Percentiles rank a stretch among this genome's conserved stretches.
phyloP scores from a whole-genome alignment of 2,329 filamentous ascomycete genomes.

The Trichoderma atrobrunneum region DNA sequence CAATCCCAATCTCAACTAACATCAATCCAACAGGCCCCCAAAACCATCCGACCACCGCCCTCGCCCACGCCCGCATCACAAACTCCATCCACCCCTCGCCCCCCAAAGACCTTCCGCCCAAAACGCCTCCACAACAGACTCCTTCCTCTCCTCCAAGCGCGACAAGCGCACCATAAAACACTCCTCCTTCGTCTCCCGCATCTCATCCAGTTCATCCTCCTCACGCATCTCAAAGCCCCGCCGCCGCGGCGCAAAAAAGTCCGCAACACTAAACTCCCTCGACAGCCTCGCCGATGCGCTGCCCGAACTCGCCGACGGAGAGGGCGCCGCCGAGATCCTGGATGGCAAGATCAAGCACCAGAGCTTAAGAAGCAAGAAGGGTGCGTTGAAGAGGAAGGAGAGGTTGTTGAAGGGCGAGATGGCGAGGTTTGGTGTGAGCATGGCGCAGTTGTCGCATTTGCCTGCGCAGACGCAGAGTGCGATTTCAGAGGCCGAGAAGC shows the following conservation, averaged over 20 bases:
- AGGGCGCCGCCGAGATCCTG: constrained; percentile 44
- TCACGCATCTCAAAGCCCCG: constrained; percentile 24
- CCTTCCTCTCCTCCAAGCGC: constrained; percentile 70
- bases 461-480: constrained; percentile 19
- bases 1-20: not conserved
- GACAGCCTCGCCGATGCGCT: constrained; percentile 77
- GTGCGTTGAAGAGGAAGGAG: constrained; percentile 80
- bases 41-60: constrained; percentile 58
- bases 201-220: constrained; percentile 71
- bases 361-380: constrained; percentile 71
- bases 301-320: constrained; percentile 55
- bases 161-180: constrained; percentile 83
- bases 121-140: constrained; percentile 50
- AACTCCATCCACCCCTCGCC: constrained; percentile 47
- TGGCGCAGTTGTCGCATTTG: constrained; percentile 66
- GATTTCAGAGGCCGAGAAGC: not conserved
- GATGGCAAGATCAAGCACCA: constrained; percentile 66
- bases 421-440: constrained; percentile 76
- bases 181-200: constrained; percentile 72
- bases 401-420: constrained; percentile 76
- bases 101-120: constrained; percentile 51
- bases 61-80: constrained; percentile 51
- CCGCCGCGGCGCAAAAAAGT: constrained; percentile 35
- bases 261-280: constrained; percentile 75
- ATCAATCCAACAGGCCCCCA: constrained; percentile 26